Conservation (phyloP, 768 basidiomycete species). For the Lactarius akahatsu region DNA sequence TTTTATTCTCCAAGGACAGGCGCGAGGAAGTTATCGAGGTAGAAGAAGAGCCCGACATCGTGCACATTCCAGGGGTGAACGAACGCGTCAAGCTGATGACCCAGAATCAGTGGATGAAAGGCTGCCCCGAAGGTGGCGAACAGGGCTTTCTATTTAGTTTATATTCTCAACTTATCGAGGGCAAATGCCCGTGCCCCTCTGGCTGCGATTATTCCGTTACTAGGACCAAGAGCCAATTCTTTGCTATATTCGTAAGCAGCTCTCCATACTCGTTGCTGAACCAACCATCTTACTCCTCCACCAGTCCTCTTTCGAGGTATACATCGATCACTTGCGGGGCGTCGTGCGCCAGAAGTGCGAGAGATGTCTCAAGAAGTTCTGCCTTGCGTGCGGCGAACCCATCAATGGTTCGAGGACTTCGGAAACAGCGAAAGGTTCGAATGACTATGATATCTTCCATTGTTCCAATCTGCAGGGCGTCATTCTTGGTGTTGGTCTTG, state of each 20-base stretch:
- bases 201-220: slow-evolving; percentile 63
- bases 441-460: slow-evolving; percentile 72
- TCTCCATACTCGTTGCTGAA: slow-evolving; percentile 24
- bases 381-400: slow-evolving; percentile 52
- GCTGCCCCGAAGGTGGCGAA: slow-evolving; percentile 91
- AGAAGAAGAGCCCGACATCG: slow-evolving; percentile 69
- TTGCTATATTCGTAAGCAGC: slow-evolving; percentile 72
- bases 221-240: slow-evolving; percentile 76
- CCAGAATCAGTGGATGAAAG: slow-evolving; percentile 96
- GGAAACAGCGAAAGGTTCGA: slow-evolving; percentile 36
- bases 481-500: slow-evolving; percentile 86
- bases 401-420: slow-evolving; percentile 32
- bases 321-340: slow-evolving; percentile 60
- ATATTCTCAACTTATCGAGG: slow-evolving; percentile 69
- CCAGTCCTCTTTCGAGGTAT: slow-evolving; percentile 71
- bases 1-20: slow-evolving; percentile 95
- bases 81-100: slow-evolving; percentile 68
- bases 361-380: slow-evolving; percentile 37
- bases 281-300: slow-evolving; percentile 12
- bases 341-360: slow-evolving; percentile 59
- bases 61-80: slow-evolving; percentile 42
- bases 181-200: slow-evolving; percentile 67
- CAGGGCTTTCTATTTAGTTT: slow-evolving; percentile 86
- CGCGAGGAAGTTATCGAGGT: slow-evolving; percentile 91
- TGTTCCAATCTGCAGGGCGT: slow-evolving; percentile 88